Conservation (phyloP, 805 yeast species). For the Priceomyces fermenticarens region DNA sequence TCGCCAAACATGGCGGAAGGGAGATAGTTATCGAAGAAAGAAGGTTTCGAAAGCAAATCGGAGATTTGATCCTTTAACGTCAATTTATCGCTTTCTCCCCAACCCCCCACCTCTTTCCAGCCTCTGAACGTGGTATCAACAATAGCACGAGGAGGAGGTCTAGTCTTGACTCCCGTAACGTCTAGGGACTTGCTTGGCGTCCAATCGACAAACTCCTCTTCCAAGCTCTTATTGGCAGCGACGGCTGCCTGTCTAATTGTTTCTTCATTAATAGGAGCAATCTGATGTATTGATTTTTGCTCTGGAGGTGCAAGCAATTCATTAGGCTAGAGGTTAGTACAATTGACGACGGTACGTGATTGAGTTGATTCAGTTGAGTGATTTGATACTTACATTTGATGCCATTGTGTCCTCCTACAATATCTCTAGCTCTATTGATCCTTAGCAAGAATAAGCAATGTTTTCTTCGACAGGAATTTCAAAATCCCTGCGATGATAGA, state of each 20-base stretch:
- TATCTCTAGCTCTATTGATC: too few relatives aligned
- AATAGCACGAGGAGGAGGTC: slow-evolving; percentile 47
- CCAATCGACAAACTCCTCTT: slow-evolving; percentile 13
- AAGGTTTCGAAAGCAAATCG: slow-evolving; percentile 67
- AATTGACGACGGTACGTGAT: too few relatives aligned
- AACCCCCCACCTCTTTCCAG: slow-evolving; percentile 92
- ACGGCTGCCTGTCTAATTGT: slow-evolving; percentile 8
- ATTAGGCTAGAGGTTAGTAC: slow-evolving; percentile 27
- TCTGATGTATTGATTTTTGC: slow-evolving; percentile 19
- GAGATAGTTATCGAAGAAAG: slow-evolving; percentile 70
- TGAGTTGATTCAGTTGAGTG: background rate
- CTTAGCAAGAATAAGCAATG: too few relatives aligned
- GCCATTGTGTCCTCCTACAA: background rate
- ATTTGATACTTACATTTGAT: slow-evolving; percentile 1
- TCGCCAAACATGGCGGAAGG: slow-evolving; percentile 84
- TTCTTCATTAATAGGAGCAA: slow-evolving; percentile 9
- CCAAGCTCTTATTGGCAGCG: slow-evolving; percentile 2
- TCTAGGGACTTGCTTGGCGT: slow-evolving; percentile 40
- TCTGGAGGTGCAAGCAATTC: slow-evolving; percentile 34
- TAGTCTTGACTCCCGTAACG: slow-evolving; percentile 24
- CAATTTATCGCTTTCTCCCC: slow-evolving; percentile 67
- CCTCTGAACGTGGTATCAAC: slow-evolving; percentile 76
- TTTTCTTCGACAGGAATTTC: too few relatives aligned
- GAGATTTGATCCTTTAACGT: slow-evolving; percentile 66
- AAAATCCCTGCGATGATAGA: too few relatives aligned